These are phyloP conservation scores for Iodosphaeria phyllophila DNA, from an alignment of 2,329 filamentous ascomycete species.

Conservation along the genomic window DNA sequence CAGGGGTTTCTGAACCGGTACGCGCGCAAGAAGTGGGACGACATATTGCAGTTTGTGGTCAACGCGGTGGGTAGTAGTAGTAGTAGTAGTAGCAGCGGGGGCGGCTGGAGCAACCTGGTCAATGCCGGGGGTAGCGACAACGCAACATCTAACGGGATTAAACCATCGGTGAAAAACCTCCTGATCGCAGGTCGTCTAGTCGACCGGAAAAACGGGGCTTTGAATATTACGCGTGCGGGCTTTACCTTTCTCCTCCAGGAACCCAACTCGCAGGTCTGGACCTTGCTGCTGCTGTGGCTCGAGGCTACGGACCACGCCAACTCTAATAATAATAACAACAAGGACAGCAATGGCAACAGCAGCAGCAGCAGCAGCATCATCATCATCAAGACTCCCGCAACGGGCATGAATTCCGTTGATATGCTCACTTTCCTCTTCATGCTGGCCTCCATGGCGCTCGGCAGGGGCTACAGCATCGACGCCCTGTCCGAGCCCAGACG, in stretches of 20 bases:
- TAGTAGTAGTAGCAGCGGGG: too few relatives aligned
- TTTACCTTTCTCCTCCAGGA: conserved; percentile 93
- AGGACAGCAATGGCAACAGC: too few relatives aligned
- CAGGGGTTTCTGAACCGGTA: conserved; percentile 65
- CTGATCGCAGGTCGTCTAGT: conserved; percentile 69
- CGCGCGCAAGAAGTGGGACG: conserved; percentile 82
- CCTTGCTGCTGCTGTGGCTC: conserved; percentile 79
- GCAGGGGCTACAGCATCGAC: conserved; percentile 73
- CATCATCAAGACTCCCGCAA: conserved; percentile 13
- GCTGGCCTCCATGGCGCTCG: conserved; percentile 80
- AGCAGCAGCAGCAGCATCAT: too few relatives aligned
- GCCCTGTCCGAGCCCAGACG: conserved; percentile 66
- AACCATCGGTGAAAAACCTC: conserved; percentile 67
- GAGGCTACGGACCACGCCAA: conserved; percentile 46
- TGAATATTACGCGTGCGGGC: conserved; percentile 76
- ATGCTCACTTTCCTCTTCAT: conserved; percentile 94
- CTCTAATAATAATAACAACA: conserved; percentile 14
- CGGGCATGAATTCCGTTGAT: conserved; percentile 74
- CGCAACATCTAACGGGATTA: conserved; percentile 30
- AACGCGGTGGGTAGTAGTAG: conserved; percentile 54
- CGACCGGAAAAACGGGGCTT: conserved; percentile 26
- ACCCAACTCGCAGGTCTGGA: conserved; percentile 94
- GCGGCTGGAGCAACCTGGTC: too few relatives aligned
- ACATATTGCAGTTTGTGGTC: conserved; percentile 89
- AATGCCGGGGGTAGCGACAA: conserved; percentile 24